Percentiles rank a stretch among this genome's conserved stretches.
Conservation (phyloP, 306 rosid species). For the Acacia melanoxylon region DNA sequence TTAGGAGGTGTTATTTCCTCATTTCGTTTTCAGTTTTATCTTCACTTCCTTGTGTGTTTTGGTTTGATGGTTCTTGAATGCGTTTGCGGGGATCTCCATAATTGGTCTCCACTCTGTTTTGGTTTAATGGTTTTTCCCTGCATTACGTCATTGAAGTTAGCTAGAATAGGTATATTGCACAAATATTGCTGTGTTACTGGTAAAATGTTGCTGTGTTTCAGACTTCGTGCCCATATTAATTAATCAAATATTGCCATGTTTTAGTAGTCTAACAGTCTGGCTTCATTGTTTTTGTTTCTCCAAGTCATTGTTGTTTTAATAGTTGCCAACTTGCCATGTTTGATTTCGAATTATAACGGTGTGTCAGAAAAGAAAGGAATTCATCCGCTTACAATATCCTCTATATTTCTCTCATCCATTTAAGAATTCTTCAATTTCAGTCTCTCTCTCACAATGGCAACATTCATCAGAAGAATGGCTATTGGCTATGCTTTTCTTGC, state of each 20-base stretch:
- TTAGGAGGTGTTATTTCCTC: not conserved
- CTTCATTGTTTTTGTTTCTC: too few species aligned
- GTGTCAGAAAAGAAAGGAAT: conserved; percentile 21
- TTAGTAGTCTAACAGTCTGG: too few species aligned
- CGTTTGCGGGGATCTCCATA: not conserved
- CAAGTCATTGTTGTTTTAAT: too few species aligned
- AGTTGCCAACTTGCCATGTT: too few species aligned
- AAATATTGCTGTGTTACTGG: too few species aligned
- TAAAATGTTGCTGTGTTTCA: too few species aligned
- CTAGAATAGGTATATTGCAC: too few species aligned
- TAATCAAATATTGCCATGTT: too few species aligned
- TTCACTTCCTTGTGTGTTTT: not conserved
- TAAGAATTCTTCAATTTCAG: conserved; percentile 1
- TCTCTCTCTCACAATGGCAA: conserved; percentile 46
- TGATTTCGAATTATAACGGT: too few species aligned
- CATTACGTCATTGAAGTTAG: not conserved
- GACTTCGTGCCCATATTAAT: too few species aligned
- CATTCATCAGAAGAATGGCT: conserved; percentile 35
- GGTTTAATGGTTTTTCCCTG: not conserved
- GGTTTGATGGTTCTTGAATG: not conserved
- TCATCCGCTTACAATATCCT: not conserved
- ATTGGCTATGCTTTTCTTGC: conserved; percentile 38
- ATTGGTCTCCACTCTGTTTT: too few species aligned
- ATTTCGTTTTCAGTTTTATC: not conserved
- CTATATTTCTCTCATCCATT: not conserved